Conservation (phyloP, 2,329 filamentous ascomycete species). For the Leptodontidium sp. region DNA sequence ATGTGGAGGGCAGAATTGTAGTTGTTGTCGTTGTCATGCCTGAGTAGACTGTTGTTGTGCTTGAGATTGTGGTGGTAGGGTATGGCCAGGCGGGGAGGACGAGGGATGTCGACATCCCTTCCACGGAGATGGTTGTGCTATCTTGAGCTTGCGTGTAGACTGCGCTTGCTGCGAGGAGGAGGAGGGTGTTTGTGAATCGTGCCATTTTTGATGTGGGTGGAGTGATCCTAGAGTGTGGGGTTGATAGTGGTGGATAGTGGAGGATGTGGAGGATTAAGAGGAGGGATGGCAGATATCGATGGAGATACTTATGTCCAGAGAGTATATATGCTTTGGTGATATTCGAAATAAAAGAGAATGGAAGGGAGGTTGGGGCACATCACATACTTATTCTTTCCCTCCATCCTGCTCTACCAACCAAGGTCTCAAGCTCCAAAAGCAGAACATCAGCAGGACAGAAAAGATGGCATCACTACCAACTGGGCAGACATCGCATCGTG, state of each 20-base stretch:
- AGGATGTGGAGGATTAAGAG: background rate
- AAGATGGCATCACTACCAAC: slow-evolving; percentile 4
- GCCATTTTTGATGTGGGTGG: slow-evolving; percentile 4
- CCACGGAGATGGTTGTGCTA: background rate
- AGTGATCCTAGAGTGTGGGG: background rate
- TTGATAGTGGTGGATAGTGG: background rate
- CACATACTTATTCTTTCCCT: slow-evolving; percentile 9
- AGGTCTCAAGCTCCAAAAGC: background rate
- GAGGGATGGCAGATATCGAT: background rate
- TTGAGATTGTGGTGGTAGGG: slow-evolving; percentile 35
- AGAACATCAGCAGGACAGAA: background rate
- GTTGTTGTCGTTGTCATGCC: slow-evolving; percentile 5
- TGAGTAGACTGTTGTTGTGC: slow-evolving; percentile 34
- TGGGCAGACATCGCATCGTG: slow-evolving; percentile 6
- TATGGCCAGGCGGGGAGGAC: slow-evolving; percentile 29
- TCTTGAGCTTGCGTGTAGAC: slow-evolving; percentile 1
- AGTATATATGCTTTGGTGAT: background rate
- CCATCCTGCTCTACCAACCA: background rate
- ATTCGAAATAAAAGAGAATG: background rate
- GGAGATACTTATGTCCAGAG: background rate
- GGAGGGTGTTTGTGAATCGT: slow-evolving; percentile 1
- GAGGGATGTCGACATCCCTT: background rate
- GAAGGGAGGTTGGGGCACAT: slow-evolving; percentile 6
- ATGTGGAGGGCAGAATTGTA: background rate
- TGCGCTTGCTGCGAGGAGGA: background rate